Evolutionary conservation across 495 filamentous ascomycete genomes (phyloP).

Genomic region (Astrothelium macrocarpum): DNA sequence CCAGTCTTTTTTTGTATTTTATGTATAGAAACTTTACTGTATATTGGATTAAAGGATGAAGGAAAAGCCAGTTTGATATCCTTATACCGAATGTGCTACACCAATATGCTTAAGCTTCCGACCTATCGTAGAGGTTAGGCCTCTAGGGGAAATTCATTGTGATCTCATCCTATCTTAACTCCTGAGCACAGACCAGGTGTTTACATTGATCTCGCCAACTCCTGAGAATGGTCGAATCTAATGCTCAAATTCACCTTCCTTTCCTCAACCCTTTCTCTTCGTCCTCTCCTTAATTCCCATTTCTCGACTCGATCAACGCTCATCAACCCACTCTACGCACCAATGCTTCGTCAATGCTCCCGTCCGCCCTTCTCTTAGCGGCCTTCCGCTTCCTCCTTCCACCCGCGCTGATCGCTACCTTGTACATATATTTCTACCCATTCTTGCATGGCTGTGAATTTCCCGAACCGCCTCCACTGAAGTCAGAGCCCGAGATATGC

Average conservation of each 20-base stretch:
- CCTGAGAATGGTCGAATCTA: neutral
- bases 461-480: slow-evolving; percentile 41
- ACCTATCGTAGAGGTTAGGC: no score
- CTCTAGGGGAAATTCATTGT: no score
- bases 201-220: neutral
- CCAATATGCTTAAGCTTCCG: no score
- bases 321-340: neutral
- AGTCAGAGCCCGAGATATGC: neutral
- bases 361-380: slow-evolving; percentile 28
- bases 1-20: no score
- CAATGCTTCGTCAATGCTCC: slow-evolving; percentile 32
- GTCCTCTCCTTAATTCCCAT: neutral
- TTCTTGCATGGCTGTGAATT: slow-evolving; percentile 75
- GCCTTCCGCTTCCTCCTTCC: slow-evolving; percentile 49
- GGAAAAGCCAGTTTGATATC: no score
- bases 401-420: slow-evolving; percentile 55
- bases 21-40: no score
- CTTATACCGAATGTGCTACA: no score
- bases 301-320: no score
- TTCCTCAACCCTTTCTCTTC: neutral
- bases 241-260: neutral
- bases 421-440: slow-evolving; percentile 85
- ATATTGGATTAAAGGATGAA: no score
- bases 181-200: slow-evolving; percentile 3
- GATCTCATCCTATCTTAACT: no score